Base-by-base conservation (phyloP, 306 rosid genomes). In the Trichosanthes cucumerina region DNA sequence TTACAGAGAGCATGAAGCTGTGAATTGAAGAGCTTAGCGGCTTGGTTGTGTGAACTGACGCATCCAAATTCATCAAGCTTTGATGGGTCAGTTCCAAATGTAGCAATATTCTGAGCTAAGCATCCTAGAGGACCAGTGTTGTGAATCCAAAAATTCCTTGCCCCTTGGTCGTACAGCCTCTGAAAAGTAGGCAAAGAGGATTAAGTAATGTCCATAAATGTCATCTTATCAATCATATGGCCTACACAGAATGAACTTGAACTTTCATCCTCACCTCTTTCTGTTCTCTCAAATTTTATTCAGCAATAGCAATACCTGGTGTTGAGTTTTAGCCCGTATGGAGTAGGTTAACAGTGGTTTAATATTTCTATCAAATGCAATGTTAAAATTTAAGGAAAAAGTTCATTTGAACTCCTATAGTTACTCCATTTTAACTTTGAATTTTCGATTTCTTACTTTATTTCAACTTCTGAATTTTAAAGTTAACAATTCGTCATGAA, bases 101-200 rank as follows among this genome's bases (percentile, higher is more conserved):
- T 89, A 79, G 91, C 94, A 49, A 92, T 84, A 75, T 90, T 90
- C 81, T 91, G 90, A 71, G 98, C 33, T 88, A 93, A 81, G 86
- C 98, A 94, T 70, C 97, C 97, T 0, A 90, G 87, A 59, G 98
- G 98, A 54, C 95, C 96, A 0, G 97, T 92, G 88, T 94, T 94
- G 82, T 94, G 97, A 73, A 92, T 86, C 97, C 97, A 94, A 71
- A 94, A 94, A 79, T 88, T 78, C 81, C 95, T 85, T 4, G 88
- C 98, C 15, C 98, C 98, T 54, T 86, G 88, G 24, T 89, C 94
- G 79, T 90, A 88, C 11, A 94, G 85, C 83, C 54, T 90, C 97
- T 94, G 85, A 52, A 78, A 64, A 46, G 10, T 18, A 75, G 73
- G 63, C 19, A 69, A 81, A 63, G 74, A 8, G 16, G 50, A 38